phyloP scores from a whole-genome alignment of 176 grass and related monocot species.

The Triticum aestivum region DNA sequence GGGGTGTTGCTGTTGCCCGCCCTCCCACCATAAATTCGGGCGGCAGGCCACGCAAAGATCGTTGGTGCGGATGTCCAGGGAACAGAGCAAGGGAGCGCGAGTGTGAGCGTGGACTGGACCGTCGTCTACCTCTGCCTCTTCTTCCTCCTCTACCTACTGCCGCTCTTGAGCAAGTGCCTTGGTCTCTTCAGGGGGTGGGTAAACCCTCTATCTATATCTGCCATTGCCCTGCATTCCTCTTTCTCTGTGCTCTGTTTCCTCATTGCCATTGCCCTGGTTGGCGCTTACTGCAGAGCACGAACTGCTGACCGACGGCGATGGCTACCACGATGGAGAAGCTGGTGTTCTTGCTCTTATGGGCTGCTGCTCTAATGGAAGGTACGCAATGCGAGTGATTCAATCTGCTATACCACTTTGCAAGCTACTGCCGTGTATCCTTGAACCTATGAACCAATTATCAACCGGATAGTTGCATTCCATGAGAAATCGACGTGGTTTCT shows the following conservation, averaged over 20 bases:
- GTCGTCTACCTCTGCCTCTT: background rate
- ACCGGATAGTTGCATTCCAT: background rate
- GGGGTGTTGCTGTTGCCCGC: background rate
- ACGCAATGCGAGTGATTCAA: background rate
- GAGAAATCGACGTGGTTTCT: background rate
- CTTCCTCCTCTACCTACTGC: background rate
- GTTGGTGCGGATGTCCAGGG: background rate
- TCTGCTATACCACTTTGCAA: background rate
- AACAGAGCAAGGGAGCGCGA: background rate
- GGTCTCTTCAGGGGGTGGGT: background rate
- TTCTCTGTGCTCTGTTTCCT: background rate
- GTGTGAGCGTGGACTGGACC: background rate
- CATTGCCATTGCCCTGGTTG: background rate
- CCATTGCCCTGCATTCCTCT: background rate
- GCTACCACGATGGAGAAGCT: constrained; percentile 6
- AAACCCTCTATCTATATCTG: no score
- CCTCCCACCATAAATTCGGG: constrained; percentile 18
- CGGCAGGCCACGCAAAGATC: constrained; percentile 35
- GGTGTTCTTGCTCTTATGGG: constrained; percentile 30
- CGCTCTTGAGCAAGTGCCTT: background rate
- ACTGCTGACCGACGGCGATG: background rate
- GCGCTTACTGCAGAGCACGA: background rate
- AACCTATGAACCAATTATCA: background rate
- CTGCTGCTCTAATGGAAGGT: constrained; percentile 47
- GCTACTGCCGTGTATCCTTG: background rate